Conservation (phyloP, 805 yeast genomes). For the Wickerhamomyces subpelliculosus region DNA sequence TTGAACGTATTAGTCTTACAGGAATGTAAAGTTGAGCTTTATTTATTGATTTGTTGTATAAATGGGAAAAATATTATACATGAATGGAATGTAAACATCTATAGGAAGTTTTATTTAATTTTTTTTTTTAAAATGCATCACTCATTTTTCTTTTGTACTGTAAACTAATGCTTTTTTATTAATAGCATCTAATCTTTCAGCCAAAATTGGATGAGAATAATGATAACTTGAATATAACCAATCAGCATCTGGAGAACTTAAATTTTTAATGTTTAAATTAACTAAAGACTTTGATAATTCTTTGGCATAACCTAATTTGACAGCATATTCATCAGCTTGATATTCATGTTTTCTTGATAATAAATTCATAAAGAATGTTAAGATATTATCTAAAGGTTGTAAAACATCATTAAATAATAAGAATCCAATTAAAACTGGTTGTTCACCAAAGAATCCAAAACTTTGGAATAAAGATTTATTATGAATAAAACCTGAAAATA, state of each 20-base stretch:
- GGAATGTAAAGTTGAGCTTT: no score
- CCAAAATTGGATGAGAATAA: slow-evolving; percentile 85
- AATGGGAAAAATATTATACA: no score
- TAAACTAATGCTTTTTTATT: slow-evolving; percentile 25
- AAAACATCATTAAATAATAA: slow-evolving; percentile 70
- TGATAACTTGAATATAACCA: slow-evolving; percentile 84
- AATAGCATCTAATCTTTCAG: slow-evolving; percentile 81
- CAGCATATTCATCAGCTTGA: slow-evolving; percentile 89
- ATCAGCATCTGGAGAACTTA: slow-evolving; percentile 84
- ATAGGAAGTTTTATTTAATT: no score
- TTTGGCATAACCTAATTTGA: slow-evolving; percentile 59
- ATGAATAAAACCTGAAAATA: slow-evolving; percentile 74
- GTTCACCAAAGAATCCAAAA: slow-evolving; percentile 62
- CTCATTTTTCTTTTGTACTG: slow-evolving; percentile 14
- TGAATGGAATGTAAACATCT: no score
- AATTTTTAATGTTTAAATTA: slow-evolving; percentile 70
- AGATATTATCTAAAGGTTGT: slow-evolving; percentile 65
- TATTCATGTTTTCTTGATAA: slow-evolving; percentile 84
- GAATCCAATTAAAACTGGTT: slow-evolving; percentile 80
- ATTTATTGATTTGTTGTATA: no score
- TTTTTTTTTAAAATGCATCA: no score
- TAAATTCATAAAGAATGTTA: slow-evolving; percentile 60
- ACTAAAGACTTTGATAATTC: slow-evolving; percentile 69
- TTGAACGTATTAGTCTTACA: no score
- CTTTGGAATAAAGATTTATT: slow-evolving; percentile 72